Percentiles rank a stretch among this genome's conserved stretches.
These are phyloP conservation scores for Atkinsonella texensis DNA, from an alignment of 2,329 filamentous ascomycete genomes.

Conservation along the genomic window DNA sequence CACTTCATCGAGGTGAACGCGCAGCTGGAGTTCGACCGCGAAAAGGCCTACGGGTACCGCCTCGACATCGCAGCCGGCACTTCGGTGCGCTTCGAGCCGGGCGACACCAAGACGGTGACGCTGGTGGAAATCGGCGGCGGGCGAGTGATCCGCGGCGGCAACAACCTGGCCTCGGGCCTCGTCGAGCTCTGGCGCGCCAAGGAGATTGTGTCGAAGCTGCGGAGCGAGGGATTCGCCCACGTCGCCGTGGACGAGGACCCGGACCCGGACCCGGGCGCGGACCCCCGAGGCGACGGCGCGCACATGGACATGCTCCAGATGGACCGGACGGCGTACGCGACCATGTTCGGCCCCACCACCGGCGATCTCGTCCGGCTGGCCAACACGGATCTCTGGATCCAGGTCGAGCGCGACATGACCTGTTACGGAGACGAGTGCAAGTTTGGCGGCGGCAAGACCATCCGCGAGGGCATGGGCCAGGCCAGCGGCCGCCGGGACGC, in stretches of 20 bases:
- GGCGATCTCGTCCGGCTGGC: constrained; percentile 77
- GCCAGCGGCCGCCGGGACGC: constrained; percentile 62
- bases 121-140: constrained; percentile 80
- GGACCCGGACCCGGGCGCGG: too few relatives aligned
- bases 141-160: constrained; percentile 73
- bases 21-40: constrained; percentile 75
- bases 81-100: constrained; percentile 86
- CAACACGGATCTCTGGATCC: constrained; percentile 78
- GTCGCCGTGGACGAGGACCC: constrained; percentile 41
- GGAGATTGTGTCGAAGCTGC: constrained; percentile 55
- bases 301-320: constrained; percentile 55
- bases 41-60: constrained; percentile 69
- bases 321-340: constrained; percentile 65
- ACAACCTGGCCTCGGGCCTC: constrained; percentile 60
- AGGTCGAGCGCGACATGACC: constrained; percentile 77
- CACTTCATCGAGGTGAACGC: constrained; percentile 96
- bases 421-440: constrained; percentile 86
- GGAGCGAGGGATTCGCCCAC: constrained; percentile 68
- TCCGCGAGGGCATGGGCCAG: constrained; percentile 93
- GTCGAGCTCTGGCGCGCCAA: constrained; percentile 53
- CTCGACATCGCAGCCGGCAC: constrained; percentile 87
- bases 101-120: constrained; percentile 80
- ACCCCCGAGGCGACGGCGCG: constrained; percentile 36
- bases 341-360: constrained; percentile 88
- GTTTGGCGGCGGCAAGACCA: constrained; percentile 88